Evolutionary conservation across 345 rosid genomes (phyloP).

Genomic region (Durio zibethinus): DNA sequence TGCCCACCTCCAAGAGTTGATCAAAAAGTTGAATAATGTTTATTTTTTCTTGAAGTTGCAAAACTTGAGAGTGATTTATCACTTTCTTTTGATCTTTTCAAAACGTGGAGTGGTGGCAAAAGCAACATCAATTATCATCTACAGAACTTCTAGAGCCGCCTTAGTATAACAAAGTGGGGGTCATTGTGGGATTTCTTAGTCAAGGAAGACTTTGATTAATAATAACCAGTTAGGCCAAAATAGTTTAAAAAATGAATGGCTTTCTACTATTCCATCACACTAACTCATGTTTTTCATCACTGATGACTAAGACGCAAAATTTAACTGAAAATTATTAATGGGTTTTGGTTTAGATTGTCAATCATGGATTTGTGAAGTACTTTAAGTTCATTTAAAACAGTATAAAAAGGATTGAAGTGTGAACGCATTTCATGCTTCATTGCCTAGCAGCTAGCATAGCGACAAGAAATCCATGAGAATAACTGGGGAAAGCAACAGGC

Average conservation of each 20-base stretch:
- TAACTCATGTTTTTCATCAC: neutral
- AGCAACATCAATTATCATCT: neutral
- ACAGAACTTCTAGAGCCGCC: neutral
- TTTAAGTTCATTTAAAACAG: neutral
- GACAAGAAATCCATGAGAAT: neutral
- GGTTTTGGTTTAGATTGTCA: neutral
- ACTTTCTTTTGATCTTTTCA: neutral
- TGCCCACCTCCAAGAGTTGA: neutral
- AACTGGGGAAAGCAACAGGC: neutral
- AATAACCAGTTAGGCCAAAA: neutral
- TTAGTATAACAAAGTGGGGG: neutral
- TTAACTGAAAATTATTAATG: neutral
- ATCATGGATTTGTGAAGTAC: neutral
- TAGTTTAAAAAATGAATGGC: neutral
- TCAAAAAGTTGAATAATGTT: neutral
- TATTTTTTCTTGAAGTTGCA: neutral
- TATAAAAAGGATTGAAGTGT: neutral
- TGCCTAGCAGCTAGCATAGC: neutral
- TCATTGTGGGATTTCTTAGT: neutral
- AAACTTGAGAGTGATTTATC: neutral
- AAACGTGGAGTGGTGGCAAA: neutral
- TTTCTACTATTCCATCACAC: neutral
- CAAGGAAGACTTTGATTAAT: constrained; percentile 4
- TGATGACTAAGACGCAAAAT: neutral
- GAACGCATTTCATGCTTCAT: neutral